Percentiles rank a stretch among this genome's conserved stretches.
phyloP scores from a whole-genome alignment of 371 early-diverging fungal species.

The Mucor saturninus region DNA sequence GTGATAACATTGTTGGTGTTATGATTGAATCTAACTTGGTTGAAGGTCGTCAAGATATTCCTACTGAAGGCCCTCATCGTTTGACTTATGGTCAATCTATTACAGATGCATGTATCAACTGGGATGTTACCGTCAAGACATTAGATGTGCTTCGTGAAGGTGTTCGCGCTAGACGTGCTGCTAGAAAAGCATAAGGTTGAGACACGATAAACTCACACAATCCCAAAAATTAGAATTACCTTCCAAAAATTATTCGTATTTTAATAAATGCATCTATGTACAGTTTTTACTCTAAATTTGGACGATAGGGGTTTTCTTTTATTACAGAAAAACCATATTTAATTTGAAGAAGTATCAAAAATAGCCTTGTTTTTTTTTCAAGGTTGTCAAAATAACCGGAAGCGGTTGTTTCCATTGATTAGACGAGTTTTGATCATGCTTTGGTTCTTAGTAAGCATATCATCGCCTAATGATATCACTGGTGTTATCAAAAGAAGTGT shows the following conservation, averaged over 20 bases:
- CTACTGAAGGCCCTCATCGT: constrained; percentile 62
- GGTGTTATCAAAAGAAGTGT: too few species aligned
- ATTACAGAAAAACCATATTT: too few species aligned
- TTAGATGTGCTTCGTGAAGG: constrained; percentile 68
- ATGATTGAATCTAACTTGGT: constrained; percentile 86
- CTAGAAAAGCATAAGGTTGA: constrained; percentile 22
- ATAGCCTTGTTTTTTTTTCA: too few species aligned
- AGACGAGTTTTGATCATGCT: too few species aligned
- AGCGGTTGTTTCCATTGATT: too few species aligned
- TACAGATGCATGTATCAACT: constrained; percentile 83
- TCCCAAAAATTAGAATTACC: neutral
- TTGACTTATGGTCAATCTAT: constrained; percentile 76
- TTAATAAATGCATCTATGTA: too few species aligned
- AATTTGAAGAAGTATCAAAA: too few species aligned
- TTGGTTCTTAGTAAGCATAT: too few species aligned
- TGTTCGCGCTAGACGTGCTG: constrained; percentile 68
- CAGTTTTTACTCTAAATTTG: too few species aligned
- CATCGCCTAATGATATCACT: too few species aligned
- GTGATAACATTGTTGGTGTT: constrained; percentile 74
- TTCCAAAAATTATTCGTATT: neutral
- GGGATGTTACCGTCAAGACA: constrained; percentile 75
- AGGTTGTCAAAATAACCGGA: too few species aligned
- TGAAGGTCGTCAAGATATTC: constrained; percentile 79
- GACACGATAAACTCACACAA: neutral
- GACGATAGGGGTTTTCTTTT: too few species aligned